Evolutionary conservation across 179 eudicot species (phyloP).

Genomic region (Gypsophila paniculata): DNA sequence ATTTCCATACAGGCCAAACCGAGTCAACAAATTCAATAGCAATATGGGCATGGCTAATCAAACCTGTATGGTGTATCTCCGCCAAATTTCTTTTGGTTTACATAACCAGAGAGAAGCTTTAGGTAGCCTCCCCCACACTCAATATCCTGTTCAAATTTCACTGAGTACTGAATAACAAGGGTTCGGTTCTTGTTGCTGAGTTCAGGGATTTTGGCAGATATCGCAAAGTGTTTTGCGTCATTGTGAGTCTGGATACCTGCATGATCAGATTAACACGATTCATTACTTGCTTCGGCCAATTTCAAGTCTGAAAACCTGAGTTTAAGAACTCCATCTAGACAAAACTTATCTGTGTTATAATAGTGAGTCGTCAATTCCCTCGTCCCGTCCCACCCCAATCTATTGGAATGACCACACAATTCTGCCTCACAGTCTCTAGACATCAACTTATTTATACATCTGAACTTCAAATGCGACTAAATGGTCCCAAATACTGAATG

Average conservation of each 20-base stretch:
- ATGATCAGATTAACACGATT: constrained; percentile 17
- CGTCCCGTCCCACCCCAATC: neutral
- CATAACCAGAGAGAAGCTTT: constrained; percentile 76
- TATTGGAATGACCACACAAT: neutral
- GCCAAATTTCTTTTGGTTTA: constrained; percentile 84
- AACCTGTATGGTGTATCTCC: constrained; percentile 92
- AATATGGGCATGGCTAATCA: constrained; percentile 9
- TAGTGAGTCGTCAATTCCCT: neutral
- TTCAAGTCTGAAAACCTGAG: neutral
- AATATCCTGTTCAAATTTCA: constrained; percentile 75
- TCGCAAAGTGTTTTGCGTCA: constrained; percentile 68
- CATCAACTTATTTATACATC: neutral
- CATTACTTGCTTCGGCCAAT: neutral
- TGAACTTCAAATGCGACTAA: neutral
- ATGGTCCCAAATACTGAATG: neutral
- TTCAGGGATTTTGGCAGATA: constrained; percentile 71
- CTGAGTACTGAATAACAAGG: constrained; percentile 68
- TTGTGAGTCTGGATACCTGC: constrained; percentile 67
- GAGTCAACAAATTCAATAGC: neutral
- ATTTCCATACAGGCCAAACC: neutral
- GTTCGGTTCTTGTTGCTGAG: constrained; percentile 72
- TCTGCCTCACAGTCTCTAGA: neutral
- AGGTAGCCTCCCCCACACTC: constrained; percentile 92
- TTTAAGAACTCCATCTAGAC: constrained; percentile 4
- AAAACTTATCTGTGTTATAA: neutral